Evolutionary conservation across 2,329 filamentous ascomycete genomes (phyloP).

Genomic region (Fonsecaea pedrosoi): DNA sequence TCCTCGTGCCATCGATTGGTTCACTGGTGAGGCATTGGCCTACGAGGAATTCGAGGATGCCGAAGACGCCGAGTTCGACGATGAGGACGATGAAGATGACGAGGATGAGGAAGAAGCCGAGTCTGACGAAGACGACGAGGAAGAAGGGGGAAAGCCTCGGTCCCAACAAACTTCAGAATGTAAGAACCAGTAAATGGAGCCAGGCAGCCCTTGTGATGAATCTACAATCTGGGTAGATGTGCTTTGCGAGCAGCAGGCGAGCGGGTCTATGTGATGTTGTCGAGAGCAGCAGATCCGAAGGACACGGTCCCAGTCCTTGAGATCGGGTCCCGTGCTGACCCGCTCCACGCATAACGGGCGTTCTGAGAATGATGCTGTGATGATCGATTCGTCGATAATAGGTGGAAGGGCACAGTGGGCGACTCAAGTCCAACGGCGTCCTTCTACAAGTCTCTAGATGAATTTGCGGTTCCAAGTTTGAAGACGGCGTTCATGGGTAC

Average conservation of each 20-base stretch:
- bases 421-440: slow-evolving; percentile 12
- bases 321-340: slow-evolving; percentile 19
- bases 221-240: slow-evolving; percentile 3
- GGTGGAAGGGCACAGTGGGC: slow-evolving; percentile 8
- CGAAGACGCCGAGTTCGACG: slow-evolving; percentile 79
- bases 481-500: slow-evolving; percentile 26
- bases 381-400: slow-evolving; percentile 12
- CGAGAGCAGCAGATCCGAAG: slow-evolving; percentile 19
- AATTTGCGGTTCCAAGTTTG: slow-evolving; percentile 3
- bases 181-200: slow-evolving; percentile 60
- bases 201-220: slow-evolving; percentile 6
- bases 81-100: slow-evolving; percentile 92
- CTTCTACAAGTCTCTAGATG: slow-evolving; percentile 7
- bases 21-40: slow-evolving; percentile 95
- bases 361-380: slow-evolving; percentile 20
- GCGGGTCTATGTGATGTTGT: neutral
- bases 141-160: slow-evolving; percentile 54
- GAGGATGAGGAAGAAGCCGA: slow-evolving; percentile 82
- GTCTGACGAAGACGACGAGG: slow-evolving; percentile 69
- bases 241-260: neutral
- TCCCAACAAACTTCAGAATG: slow-evolving; percentile 96
- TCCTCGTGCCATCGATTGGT: slow-evolving; percentile 98
- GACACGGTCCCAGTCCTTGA: slow-evolving; percentile 9
- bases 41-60: slow-evolving; percentile 94
- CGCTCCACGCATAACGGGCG: slow-evolving; percentile 31